Percentiles rank a stretch among this genome's conserved stretches.
Evolutionary conservation across 2,329 filamentous ascomycete genomes (phyloP).

Genomic region (Sporothrix luriei): DNA sequence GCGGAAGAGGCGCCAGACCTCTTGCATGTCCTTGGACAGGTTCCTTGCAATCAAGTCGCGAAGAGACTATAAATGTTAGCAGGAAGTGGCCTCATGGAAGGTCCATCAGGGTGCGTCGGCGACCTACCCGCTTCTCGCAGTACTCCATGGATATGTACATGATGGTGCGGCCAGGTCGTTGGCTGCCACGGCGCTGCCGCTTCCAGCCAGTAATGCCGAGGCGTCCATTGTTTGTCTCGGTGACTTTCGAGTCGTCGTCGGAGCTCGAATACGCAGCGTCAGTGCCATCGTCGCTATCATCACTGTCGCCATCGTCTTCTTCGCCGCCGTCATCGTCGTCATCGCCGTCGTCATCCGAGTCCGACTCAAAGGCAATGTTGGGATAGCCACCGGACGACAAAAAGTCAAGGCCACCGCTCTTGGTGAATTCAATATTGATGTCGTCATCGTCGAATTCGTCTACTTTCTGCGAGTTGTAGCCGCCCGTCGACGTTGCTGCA

Average conservation of each 20-base stretch:
- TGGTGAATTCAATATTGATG: conserved; percentile 61
- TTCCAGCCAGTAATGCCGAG: conserved; percentile 23
- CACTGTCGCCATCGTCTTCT: conserved; percentile 37
- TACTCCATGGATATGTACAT: conserved; percentile 99
- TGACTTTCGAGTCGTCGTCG: conserved; percentile 35
- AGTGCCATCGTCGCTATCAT: conserved; percentile 31
- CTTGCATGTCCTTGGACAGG: conserved; percentile 71
- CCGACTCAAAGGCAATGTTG: conserved; percentile 72
- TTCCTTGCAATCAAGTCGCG: conserved; percentile 81
- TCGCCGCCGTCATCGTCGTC: conserved; percentile 44
- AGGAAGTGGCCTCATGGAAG: conserved; percentile 21
- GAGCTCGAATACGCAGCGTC: conserved; percentile 29
- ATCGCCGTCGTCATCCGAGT: conserved; percentile 50
- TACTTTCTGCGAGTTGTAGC: conserved; percentile 32
- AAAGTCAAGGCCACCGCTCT: conserved; percentile 84
- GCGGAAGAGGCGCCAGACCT: conserved; percentile 87
- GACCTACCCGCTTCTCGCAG: conserved; percentile 76
- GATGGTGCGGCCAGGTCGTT: conserved; percentile 66
- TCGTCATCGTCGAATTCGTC: conserved; percentile 40
- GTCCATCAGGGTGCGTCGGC: background rate
- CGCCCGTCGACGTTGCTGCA: conserved; percentile 56
- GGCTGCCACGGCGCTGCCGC: conserved; percentile 43
- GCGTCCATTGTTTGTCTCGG: conserved; percentile 33
- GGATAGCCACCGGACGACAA: conserved; percentile 83
- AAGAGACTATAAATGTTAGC: conserved; percentile 61